phyloP scores from a whole-genome alignment of 2,329 filamentous ascomycete species.

The Aspergillus melleus region DNA sequence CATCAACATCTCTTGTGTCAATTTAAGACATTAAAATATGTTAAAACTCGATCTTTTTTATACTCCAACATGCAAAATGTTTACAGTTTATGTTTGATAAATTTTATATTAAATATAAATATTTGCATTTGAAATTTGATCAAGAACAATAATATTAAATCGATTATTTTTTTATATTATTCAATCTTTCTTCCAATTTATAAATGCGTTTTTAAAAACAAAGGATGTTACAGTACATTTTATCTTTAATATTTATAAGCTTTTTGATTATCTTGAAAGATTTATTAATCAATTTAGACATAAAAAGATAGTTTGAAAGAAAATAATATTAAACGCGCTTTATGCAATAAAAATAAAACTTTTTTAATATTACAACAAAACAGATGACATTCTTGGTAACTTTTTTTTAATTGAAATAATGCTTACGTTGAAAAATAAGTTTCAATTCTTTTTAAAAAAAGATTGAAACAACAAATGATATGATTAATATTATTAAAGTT shows the following conservation, averaged over 20 bases:
- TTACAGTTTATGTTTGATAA: too few species aligned
- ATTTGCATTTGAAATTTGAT: too few species aligned
- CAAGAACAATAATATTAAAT: too few species aligned
- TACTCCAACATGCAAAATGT: too few species aligned
- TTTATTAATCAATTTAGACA: not conserved
- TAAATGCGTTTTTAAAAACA: slow-evolving; percentile 10
- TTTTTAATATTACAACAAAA: slow-evolving; percentile 13
- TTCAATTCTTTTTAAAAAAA: slow-evolving; percentile 13
- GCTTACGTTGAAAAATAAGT: slow-evolving; percentile 7
- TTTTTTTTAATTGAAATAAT: not conserved
- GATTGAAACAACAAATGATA: not conserved
- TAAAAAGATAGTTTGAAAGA: slow-evolving; percentile 17
- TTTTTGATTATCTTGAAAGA: not conserved
- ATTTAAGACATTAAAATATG: too few species aligned
- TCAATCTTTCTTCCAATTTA: slow-evolving; percentile 20
- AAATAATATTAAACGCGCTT: slow-evolving; percentile 7
- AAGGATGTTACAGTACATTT: slow-evolving; percentile 15
- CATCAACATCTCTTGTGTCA: too few species aligned
- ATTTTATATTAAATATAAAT: too few species aligned
- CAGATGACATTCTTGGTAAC: slow-evolving; percentile 4
- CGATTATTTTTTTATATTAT: too few species aligned
- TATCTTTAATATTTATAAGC: slow-evolving; percentile 13
- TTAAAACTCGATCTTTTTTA: too few species aligned
- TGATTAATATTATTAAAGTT: not conserved
- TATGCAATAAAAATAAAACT: slow-evolving; percentile 10